Evolutionary conservation across 371 early-diverging fungal genomes (phyloP).

Genomic region (Mortierella sp.): DNA sequence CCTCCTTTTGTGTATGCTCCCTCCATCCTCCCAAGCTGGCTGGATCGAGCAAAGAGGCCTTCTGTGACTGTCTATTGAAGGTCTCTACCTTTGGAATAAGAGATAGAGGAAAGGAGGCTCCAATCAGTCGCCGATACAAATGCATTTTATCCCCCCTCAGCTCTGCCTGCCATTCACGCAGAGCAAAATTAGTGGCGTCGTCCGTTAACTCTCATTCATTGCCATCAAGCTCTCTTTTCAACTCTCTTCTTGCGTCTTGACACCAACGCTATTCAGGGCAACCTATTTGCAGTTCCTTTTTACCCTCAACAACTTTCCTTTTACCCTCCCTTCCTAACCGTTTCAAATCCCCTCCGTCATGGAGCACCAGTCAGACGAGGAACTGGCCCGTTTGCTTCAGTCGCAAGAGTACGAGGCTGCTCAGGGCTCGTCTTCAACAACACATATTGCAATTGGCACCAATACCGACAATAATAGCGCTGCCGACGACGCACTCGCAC

Average conservation of each 20-base stretch:
- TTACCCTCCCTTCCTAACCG: background rate
- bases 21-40: background rate
- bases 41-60: background rate
- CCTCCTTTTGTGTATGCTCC: constrained; percentile 6
- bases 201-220: background rate
- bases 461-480: constrained; percentile 25
- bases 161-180: background rate
- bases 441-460: constrained; percentile 1
- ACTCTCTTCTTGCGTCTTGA: background rate
- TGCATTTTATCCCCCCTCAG: constrained; percentile 20
- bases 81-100: constrained; percentile 54
- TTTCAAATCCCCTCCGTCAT: constrained; percentile 8
- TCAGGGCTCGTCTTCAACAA: background rate
- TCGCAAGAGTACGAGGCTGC: constrained; percentile 48
- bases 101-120: constrained; percentile 56
- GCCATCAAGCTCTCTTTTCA: background rate
- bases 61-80: constrained; percentile 33
- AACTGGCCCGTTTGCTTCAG: constrained; percentile 58
- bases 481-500: constrained; percentile 32
- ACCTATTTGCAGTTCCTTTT: background rate
- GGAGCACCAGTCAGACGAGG: constrained; percentile 53
- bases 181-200: constrained; percentile 26
- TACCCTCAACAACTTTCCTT: background rate
- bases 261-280: background rate
- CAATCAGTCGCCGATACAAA: constrained; percentile 18